These are phyloP conservation scores for Diaporthe citrichinensis DNA, from an alignment of 2,329 filamentous ascomycete genomes.

Conservation along the genomic window DNA sequence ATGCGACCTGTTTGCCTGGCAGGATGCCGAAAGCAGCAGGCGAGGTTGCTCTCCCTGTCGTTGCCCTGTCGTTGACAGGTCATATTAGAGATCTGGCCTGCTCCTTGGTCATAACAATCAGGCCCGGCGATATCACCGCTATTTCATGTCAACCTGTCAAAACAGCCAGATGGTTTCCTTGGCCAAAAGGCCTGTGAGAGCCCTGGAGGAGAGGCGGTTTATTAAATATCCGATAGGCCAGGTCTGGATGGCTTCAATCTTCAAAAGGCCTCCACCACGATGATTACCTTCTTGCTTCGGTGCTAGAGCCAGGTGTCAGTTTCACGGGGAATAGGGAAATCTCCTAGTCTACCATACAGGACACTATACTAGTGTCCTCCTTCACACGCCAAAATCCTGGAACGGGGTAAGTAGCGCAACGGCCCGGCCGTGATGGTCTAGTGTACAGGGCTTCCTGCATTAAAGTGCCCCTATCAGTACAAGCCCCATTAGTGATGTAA, in stretches of 20 bases:
- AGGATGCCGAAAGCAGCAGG: conserved; percentile 11
- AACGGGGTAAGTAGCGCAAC: conserved; percentile 2
- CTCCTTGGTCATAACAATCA: conserved; percentile 9
- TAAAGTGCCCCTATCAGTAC: too few relatives aligned
- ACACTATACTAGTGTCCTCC: not conserved
- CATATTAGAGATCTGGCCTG: conserved; percentile 16
- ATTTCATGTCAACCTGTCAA: not conserved
- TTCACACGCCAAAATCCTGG: not conserved
- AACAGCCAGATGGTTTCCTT: not conserved
- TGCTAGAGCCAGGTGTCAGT: conserved; percentile 5
- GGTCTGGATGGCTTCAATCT: not conserved
- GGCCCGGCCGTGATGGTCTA: not conserved
- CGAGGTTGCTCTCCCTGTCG: conserved; percentile 16
- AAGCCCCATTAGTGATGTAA: too few relatives aligned
- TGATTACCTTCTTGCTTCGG: not conserved
- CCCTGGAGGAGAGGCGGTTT: not conserved
- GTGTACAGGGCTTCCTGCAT: too few relatives aligned
- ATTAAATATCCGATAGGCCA: conserved; percentile 11
- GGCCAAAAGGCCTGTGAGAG: not conserved
- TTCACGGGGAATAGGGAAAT: conserved; percentile 11
- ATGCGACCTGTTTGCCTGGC: conserved; percentile 6
- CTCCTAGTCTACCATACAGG: not conserved
- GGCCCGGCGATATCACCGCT: not conserved
- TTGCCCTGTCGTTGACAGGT: conserved; percentile 10
- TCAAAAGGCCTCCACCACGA: conserved; percentile 5